Percentiles rank a stretch among this genome's conserved stretches.
These are phyloP conservation scores for Scytalidium sp. DNA, from an alignment of 2,329 filamentous ascomycete genomes.

Conservation along the genomic window DNA sequence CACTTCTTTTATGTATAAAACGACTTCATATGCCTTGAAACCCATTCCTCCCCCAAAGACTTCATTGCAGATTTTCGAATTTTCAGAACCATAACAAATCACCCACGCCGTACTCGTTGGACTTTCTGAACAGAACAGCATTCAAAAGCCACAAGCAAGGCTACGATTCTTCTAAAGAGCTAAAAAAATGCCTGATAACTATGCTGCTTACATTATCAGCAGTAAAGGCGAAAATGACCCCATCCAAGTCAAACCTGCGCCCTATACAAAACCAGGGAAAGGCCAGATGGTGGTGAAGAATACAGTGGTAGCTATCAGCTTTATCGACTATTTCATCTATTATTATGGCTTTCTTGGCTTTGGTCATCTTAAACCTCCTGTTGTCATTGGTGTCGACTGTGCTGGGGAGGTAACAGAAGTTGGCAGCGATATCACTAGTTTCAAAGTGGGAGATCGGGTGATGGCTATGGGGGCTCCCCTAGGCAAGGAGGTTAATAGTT, in stretches of 20 bases:
- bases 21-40: too few relatives aligned
- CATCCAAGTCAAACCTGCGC: constrained; percentile 31
- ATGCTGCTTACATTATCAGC: too few relatives aligned
- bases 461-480: constrained; percentile 22
- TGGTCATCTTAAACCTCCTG: constrained; percentile 22
- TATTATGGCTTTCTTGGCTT: constrained; percentile 5
- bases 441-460: constrained; percentile 51
- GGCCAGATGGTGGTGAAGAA: constrained; percentile 37
- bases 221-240: constrained; percentile 27
- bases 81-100: too few relatives aligned
- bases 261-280: constrained; percentile 31
- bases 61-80: too few relatives aligned
- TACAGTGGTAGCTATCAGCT: constrained; percentile 37
- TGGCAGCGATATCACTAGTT: constrained; percentile 36
- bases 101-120: too few relatives aligned
- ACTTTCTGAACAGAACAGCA: too few relatives aligned
- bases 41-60: too few relatives aligned
- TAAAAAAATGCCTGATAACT: too few relatives aligned
- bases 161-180: too few relatives aligned
- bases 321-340: constrained; percentile 29
- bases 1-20: too few relatives aligned
- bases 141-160: too few relatives aligned
- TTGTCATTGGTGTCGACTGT: constrained; percentile 48
- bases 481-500: constrained; percentile 25
- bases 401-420: constrained; percentile 51